Conservation (phyloP, 2,329 filamentous ascomycete genomes). For the Curvularia sp. region DNA sequence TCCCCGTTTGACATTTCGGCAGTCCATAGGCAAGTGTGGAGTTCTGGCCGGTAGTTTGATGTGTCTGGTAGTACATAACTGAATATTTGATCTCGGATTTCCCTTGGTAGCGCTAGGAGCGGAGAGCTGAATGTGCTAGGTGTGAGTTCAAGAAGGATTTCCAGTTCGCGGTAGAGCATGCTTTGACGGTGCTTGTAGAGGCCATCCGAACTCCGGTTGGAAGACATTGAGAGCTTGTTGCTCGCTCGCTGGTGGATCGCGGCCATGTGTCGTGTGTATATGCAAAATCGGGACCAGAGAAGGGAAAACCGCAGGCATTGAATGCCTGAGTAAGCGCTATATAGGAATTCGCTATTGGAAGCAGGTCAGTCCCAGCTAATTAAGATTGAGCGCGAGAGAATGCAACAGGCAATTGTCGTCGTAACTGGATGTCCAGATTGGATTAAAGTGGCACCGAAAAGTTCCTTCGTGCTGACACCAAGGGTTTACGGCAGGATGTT, state of each 20-base stretch:
- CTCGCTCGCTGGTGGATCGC: conserved; percentile 20
- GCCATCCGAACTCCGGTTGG: conserved; percentile 35
- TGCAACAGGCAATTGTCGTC: background rate
- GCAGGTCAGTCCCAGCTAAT: background rate
- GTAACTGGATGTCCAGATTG: conserved; percentile 1
- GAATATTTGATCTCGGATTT: conserved; percentile 39
- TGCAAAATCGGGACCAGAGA: conserved; percentile 2
- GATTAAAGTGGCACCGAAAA: conserved; percentile 8
- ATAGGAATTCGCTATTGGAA: background rate
- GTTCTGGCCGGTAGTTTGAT: conserved; percentile 30
- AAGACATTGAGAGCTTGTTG: conserved; percentile 37
- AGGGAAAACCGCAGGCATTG: conserved; percentile 2
- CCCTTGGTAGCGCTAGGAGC: conserved; percentile 41
- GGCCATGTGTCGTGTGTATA: conserved; percentile 17
- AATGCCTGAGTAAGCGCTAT: conserved; percentile 9
- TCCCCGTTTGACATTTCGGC: conserved; percentile 44
- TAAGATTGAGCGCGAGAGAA: background rate
- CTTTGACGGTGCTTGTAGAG: conserved; percentile 43
- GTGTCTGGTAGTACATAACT: conserved; percentile 36
- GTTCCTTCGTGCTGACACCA: conserved; percentile 4
- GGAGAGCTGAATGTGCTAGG: conserved; percentile 43
- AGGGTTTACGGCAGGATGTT: conserved; percentile 7
- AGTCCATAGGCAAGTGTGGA: conserved; percentile 47
- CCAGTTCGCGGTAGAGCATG: conserved; percentile 43
- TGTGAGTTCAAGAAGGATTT: conserved; percentile 44